These are phyloP conservation scores for Trichaptum fuscoviolaceum DNA, from an alignment of 768 basidiomycete species.

Conservation along the genomic window DNA sequence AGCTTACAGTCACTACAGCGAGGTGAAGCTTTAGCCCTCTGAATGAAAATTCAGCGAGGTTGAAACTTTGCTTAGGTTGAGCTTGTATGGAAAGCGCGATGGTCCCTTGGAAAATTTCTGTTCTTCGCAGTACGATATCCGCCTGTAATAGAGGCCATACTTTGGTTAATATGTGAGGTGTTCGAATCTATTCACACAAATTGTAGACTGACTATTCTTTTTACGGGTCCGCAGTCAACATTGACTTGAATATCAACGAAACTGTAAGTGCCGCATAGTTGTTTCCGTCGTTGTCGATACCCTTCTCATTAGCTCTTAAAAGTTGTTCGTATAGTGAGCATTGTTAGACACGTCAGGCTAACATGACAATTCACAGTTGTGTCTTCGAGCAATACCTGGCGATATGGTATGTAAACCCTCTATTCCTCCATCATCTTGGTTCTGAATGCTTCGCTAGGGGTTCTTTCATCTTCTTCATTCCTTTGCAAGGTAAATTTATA, in stretches of 20 bases:
- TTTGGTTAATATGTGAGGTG: neutral
- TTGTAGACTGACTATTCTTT: neutral
- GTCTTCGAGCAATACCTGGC: neutral
- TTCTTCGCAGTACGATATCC: conserved; percentile 4
- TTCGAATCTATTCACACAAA: neutral
- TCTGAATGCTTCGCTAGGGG: neutral
- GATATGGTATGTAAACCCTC: neutral
- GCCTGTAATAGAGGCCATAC: neutral
- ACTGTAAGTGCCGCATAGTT: neutral
- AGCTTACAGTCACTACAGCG: neutral
- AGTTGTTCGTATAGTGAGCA: neutral
- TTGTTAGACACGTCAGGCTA: neutral
- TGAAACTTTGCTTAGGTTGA: neutral
- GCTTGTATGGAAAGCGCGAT: neutral
- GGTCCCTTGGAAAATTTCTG: neutral
- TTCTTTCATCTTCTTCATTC: conserved; percentile 2
- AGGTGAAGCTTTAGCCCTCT: neutral
- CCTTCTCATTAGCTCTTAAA: neutral
- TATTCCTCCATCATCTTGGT: neutral
- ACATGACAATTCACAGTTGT: neutral
- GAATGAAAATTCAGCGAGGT: neutral
- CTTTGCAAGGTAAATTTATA: neutral
- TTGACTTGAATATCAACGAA: neutral
- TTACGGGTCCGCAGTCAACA: neutral
- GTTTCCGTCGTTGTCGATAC: neutral